phyloP scores from a whole-genome alignment of 2,329 filamentous ascomycete genomes.

The Xylaria sp. region DNA sequence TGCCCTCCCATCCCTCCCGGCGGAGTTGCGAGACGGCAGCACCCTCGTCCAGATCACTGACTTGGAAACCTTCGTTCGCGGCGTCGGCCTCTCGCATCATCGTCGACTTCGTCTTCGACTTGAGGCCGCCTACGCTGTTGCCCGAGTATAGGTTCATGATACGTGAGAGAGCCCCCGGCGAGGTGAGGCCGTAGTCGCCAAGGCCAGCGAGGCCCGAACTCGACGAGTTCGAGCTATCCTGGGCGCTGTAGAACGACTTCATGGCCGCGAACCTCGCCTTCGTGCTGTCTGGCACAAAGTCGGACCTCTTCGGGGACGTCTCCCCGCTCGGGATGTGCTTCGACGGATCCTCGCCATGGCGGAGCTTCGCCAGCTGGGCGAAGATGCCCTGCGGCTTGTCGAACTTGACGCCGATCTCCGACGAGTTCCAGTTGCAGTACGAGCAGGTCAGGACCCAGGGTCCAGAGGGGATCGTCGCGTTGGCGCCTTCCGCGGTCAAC shows the following conservation, averaged over 20 bases:
- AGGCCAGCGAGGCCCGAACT: constrained; percentile 52
- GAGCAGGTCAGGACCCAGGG: constrained; percentile 83
- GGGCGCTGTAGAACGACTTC: constrained; percentile 78
- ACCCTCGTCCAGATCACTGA: constrained; percentile 64
- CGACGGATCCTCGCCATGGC: constrained; percentile 57
- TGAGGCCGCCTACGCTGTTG: constrained; percentile 62
- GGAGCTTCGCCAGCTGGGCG: constrained; percentile 73
- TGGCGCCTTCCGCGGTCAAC: constrained; percentile 47
- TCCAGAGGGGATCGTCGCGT: constrained; percentile 39
- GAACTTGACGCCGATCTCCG: constrained; percentile 88
- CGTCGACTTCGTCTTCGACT: constrained; percentile 66
- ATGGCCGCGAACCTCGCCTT: constrained; percentile 65
- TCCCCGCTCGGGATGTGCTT: constrained; percentile 29
- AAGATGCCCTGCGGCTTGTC: constrained; percentile 87
- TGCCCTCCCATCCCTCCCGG: constrained; percentile 64
- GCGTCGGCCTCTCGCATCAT: constrained; percentile 80
- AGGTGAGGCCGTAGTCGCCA: constrained; percentile 64
- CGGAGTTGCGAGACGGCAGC: constrained; percentile 62
- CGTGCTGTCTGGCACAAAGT: constrained; percentile 61
- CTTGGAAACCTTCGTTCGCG: constrained; percentile 70
- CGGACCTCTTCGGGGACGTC: constrained; percentile 45
- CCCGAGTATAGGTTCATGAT: constrained; percentile 91
- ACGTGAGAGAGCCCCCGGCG: constrained; percentile 78
- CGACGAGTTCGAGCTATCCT: constrained; percentile 64
- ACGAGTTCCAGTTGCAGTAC: constrained; percentile 91